A percentile compares a stretch with the other conserved stretches of the same genome.
Evolutionary conservation across 257 asterid genomes (phyloP).

Genomic region (Rubia yunnanensis): DNA sequence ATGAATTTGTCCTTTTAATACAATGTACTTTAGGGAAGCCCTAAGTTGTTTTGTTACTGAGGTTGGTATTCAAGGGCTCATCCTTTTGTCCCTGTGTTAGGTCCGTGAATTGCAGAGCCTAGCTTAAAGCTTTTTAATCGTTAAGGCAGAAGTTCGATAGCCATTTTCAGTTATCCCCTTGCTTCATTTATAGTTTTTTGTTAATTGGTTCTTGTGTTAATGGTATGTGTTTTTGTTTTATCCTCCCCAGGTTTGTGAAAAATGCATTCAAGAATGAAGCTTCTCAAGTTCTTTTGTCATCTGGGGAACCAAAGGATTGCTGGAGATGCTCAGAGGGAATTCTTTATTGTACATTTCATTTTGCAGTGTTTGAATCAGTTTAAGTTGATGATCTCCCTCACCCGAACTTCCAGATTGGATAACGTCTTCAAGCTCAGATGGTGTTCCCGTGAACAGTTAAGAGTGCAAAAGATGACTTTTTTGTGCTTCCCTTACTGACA

Average conservation of each 20-base stretch:
- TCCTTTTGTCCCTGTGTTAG: neutral
- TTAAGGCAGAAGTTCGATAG: too few species aligned
- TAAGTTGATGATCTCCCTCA: slow-evolving; percentile 15
- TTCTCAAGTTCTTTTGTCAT: slow-evolving; percentile 21
- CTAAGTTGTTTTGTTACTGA: neutral
- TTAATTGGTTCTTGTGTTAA: neutral
- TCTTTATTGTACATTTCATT: slow-evolving; percentile 22
- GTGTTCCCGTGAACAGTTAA: slow-evolving; percentile 8
- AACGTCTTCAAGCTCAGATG: slow-evolving; percentile 18
- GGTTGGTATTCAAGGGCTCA: neutral
- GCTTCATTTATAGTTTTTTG: neutral
- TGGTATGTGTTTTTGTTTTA: neutral
- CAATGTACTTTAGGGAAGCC: too few species aligned
- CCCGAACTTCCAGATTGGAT: slow-evolving; percentile 87
- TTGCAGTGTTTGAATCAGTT: slow-evolving; percentile 28
- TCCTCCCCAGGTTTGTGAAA: slow-evolving; percentile 15
- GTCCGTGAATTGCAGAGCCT: neutral
- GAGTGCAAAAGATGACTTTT: slow-evolving; percentile 47
- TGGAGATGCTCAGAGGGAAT: slow-evolving; percentile 18
- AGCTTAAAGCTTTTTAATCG: too few species aligned
- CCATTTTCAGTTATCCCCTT: too few species aligned
- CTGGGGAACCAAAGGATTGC: slow-evolving; percentile 13
- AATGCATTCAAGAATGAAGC: slow-evolving; percentile 38
- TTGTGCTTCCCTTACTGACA: slow-evolving; percentile 67
- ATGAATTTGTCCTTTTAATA: too few species aligned